Base-by-base conservation (phyloP, 2,329 filamentous ascomycete genomes). In the Trichoderma simmonsii region DNA sequence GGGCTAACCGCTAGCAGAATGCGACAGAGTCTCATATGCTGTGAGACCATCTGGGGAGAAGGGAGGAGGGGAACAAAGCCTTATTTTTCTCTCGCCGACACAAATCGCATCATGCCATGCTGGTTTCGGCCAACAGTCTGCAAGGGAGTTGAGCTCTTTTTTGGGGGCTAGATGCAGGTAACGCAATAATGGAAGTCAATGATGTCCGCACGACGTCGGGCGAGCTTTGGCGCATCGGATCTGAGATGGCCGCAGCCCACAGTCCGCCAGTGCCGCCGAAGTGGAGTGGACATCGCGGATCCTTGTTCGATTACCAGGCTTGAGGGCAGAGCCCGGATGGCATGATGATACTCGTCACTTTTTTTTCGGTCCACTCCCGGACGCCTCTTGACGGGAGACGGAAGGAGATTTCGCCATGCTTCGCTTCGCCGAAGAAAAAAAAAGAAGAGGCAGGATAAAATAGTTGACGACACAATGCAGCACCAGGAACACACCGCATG, bases 151-250 rank as follows among this genome's bases (percentile, higher is more conserved):
- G 32, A 14, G 12, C 68, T 59, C 48, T 39, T 34, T 39, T 67
- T 56, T 43, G 56, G 70, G 64, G 62, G 70, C 62, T 39, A 43
- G 54, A 71, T 66, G 62, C 70, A 71, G 54, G 70, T 66, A 66
- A 59, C 70, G 70, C 63, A 71, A 67, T 64, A 62, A 51, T 54
- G 56, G 60, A 43, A 64, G 68, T 54, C 67, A 36, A 70, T 70
- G 67, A 70, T 70, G 67, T 28, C 57, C 39, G 67, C 67, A 62
- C 57, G 30, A 62, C 67, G 57, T 70, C 67, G 67, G 67, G 67
- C 67, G 67, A 54, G 61, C 39, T 71, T 61, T 67, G 70, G 60
- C 68, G 34, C 68, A 71, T 71, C 60, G 60, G 61, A 63, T 71
- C 68, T 71, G 61, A 71, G 61, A 71, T 64, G 60, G 51, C 28